Base-by-base conservation (phyloP, 176 grass and related monocot species). In the Oropetium thomaeum region DNA sequence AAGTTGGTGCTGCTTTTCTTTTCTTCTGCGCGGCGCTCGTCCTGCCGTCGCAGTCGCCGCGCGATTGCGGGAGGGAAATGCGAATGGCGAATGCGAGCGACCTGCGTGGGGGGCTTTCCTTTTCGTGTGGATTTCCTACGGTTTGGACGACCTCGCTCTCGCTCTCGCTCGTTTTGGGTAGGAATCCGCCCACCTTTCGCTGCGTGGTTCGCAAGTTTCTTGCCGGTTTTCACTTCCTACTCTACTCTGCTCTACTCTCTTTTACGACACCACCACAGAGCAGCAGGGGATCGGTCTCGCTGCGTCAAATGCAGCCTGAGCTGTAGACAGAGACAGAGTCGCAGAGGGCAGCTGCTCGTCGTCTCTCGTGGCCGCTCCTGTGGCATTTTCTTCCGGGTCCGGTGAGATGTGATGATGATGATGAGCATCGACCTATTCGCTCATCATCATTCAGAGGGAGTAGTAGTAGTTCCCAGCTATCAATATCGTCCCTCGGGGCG, bases 31-130 rank as follows among this genome's bases (percentile, higher is more conserved):
- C n/a, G n/a, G 49, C 71, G 0, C 51, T 47, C 32, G 39, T 45
- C 15, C 40, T 70, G 54, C 23, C 53, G 25, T 41, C 25, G 42
- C 72, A 61, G 53, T 64, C 61, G 52, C 45, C 67, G 4, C 30
- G 45, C 55, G 26, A 11, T 22, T 15, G 58, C 16, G n/a, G 19
- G 49, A 29, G 10, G 14, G n/a, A n/a, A n/a, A n/a, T n/a, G n/a
- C n/a, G n/a, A n/a, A n/a, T n/a, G n/a, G n/a, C n/a, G n/a, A n/a
- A n/a, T n/a, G n/a, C n/a, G n/a, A n/a, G n/a, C n/a, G n/a, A n/a
- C n/a, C n/a, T n/a, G n/a, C n/a, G n/a, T n/a, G n/a, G n/a, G n/a
- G 31, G 16, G 49, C 69, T 74, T 69, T 86, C 70, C 61, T 78
- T 86, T 86, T 69, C 69, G 31, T 60, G 48, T 44, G 51, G 76